Percentiles rank a stretch among this genome's conserved stretches.
These are phyloP conservation scores for Tolypocladium paradoxum DNA, from an alignment of 2,329 filamentous ascomycete species.

Conservation along the genomic window DNA sequence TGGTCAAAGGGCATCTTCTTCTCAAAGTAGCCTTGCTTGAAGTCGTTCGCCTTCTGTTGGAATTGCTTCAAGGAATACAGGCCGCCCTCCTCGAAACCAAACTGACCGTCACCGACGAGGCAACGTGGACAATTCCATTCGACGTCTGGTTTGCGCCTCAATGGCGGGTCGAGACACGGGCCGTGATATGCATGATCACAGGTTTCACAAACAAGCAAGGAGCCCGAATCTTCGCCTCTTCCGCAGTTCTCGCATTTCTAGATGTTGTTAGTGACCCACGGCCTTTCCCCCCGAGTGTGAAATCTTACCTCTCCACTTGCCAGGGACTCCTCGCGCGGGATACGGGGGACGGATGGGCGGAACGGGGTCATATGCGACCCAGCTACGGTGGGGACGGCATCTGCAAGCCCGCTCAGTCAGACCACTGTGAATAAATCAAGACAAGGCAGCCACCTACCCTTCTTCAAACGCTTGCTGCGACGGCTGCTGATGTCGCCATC, in stretches of 20 bases:
- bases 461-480: slow-evolving; percentile 87
- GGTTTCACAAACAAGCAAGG: slow-evolving; percentile 75
- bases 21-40: slow-evolving; percentile 90
- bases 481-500: slow-evolving; percentile 60
- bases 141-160: slow-evolving; percentile 64
- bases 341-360: slow-evolving; percentile 64
- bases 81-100: slow-evolving; percentile 93
- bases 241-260: slow-evolving; percentile 78
- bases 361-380: slow-evolving; percentile 96
- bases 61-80: slow-evolving; percentile 93
- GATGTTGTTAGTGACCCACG: slow-evolving; percentile 5
- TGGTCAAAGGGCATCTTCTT: slow-evolving; percentile 84
- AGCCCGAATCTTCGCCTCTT: slow-evolving; percentile 60
- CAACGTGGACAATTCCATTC: slow-evolving; percentile 97
- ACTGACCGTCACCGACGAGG: slow-evolving; percentile 90
- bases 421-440: not conserved
- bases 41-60: slow-evolving; percentile 88
- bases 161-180: slow-evolving; percentile 76
- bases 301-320: slow-evolving; percentile 29
- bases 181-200: slow-evolving; percentile 86
- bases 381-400: slow-evolving; percentile 71
- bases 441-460: slow-evolving; percentile 24
- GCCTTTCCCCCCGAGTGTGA: slow-evolving; percentile 12
- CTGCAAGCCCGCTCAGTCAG: slow-evolving; percentile 17
- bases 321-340: slow-evolving; percentile 42